A percentile compares a stretch with the other conserved stretches of the same genome.
Evolutionary conservation across 768 basidiomycete species (phyloP).

Genomic region (Pulveroboletus sp.): DNA sequence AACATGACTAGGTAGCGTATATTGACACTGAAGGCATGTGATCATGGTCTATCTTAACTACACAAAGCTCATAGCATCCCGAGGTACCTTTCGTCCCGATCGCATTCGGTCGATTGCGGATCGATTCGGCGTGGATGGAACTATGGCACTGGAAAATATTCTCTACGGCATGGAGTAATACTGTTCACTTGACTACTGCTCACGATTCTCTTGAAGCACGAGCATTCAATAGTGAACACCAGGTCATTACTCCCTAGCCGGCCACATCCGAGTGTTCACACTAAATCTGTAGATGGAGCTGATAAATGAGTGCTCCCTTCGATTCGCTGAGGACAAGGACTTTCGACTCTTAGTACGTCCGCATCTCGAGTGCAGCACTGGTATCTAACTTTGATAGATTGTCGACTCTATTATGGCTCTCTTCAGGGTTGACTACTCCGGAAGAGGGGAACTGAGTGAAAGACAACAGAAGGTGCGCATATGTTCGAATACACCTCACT

Average conservation of each 20-base stretch:
- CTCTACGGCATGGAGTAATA: conserved; percentile 60
- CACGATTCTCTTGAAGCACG: conserved; percentile 48
- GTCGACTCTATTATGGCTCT: conserved; percentile 97
- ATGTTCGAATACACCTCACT: not conserved
- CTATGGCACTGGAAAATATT: conserved; percentile 83
- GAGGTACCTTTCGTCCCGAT: conserved; percentile 93
- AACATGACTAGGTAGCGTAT: conserved; percentile 65
- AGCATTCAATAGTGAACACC: conserved; percentile 90
- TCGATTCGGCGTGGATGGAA: conserved; percentile 88
- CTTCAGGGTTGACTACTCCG: conserved; percentile 90
- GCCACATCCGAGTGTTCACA: conserved; percentile 3
- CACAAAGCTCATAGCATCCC: conserved; percentile 18
- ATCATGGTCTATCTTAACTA: not conserved
- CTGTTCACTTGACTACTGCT: conserved; percentile 1
- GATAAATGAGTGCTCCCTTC: conserved; percentile 82
- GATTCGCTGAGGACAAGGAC: conserved; percentile 87
- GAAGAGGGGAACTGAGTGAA: conserved; percentile 90
- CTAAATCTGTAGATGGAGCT: conserved; percentile 67
- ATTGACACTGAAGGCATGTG: conserved; percentile 77
- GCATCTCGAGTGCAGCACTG: not conserved
- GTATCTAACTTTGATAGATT: conserved; percentile 47
- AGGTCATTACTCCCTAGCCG: conserved; percentile 41
- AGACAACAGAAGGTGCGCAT: conserved; percentile 76
- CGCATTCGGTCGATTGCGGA: conserved; percentile 88
- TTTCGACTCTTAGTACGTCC: conserved; percentile 59